phyloP scores from a whole-genome alignment of 2,329 filamentous ascomycete species.

The Claviceps africana region DNA sequence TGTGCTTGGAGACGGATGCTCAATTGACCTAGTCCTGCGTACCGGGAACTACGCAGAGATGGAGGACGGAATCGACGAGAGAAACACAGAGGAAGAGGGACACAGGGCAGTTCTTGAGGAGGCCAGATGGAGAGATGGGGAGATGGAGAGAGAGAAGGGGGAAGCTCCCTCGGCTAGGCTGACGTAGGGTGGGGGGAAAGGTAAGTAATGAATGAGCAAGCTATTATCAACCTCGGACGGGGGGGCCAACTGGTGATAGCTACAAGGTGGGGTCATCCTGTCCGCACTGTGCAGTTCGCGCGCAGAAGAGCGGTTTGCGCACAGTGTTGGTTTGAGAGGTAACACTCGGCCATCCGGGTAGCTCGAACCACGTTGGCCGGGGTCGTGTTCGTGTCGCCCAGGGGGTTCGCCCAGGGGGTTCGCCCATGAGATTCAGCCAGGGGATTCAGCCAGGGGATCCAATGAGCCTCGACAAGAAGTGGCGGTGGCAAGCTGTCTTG shows the following conservation, averaged over 20 bases:
- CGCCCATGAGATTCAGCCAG: too few species aligned
- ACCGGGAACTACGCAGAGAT: too few species aligned
- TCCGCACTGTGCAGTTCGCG: slow-evolving; percentile 11
- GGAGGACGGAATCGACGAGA: not conserved
- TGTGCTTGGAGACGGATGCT: not conserved
- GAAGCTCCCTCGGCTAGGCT: not conserved
- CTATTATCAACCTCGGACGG: not conserved
- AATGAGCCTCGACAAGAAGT: slow-evolving; percentile 1
- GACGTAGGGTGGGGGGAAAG: not conserved
- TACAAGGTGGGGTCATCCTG: not conserved
- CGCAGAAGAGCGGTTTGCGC: not conserved
- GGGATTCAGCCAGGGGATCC: too few species aligned
- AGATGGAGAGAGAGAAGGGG: not conserved
- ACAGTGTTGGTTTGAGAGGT: not conserved
- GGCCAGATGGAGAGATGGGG: not conserved
- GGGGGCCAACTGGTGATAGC: not conserved
- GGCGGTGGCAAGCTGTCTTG: not conserved
- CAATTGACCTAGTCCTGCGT: not conserved
- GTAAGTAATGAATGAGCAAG: too few species aligned
- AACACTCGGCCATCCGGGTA: not conserved
- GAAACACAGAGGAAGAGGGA: too few species aligned
- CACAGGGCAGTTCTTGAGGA: too few species aligned
- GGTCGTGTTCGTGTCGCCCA: not conserved
- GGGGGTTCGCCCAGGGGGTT: too few species aligned
- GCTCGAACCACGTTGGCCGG: not conserved